Base-by-base conservation (phyloP, 2,329 filamentous ascomycete species). In the Fonsecaea pedrosoi region DNA sequence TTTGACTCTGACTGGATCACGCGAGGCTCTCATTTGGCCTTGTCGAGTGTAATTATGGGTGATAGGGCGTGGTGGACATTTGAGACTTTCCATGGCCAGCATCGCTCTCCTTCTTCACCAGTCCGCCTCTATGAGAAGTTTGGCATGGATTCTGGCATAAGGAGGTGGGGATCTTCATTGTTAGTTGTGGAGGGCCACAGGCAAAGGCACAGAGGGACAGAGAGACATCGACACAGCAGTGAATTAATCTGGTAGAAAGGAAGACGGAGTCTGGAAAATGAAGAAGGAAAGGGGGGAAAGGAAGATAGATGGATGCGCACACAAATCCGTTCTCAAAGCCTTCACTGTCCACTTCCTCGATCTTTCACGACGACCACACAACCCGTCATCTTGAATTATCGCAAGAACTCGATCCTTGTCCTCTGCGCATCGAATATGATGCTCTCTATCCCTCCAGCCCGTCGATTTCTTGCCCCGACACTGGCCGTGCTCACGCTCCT, bases 401-500 rank as follows among this genome's bases (percentile, higher is more conserved):
- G 25, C 25, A 25, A 25, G 25, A 25, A 25, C 25, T 3, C 25
- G 25, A 25, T 25, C 25, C 25, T 25, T 25, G 25, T 25, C 25
- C 25, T 25, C 25, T 25, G 25, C 25, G 25, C 25, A 25, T 25
- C 25, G 25, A 25, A 25, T n/a, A 68, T 59, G 30, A 75, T 76
- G 74, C 68, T 75, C 35, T 73, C 73, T 56, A 34, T 74, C 15
- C 74, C 74, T 15, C 73, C 74, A n/a, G 67, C 73, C 42, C 73
- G 74, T 9, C 73, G 73, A 35, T 69, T 73, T 30, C 67, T 74
- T 54, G 61, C 71, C 4, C 73, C 73, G 35, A 65, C 67, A 25
- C 57, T 75, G n/a, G 37, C 55, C 50, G 32, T 74, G 13, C 63
- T 74, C 32, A 55, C 72, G 6, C 61, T 69, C 32, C 35, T 73